phyloP scores from a whole-genome alignment of 495 filamentous ascomycete genomes.

The Cladorrhinum samala region DNA sequence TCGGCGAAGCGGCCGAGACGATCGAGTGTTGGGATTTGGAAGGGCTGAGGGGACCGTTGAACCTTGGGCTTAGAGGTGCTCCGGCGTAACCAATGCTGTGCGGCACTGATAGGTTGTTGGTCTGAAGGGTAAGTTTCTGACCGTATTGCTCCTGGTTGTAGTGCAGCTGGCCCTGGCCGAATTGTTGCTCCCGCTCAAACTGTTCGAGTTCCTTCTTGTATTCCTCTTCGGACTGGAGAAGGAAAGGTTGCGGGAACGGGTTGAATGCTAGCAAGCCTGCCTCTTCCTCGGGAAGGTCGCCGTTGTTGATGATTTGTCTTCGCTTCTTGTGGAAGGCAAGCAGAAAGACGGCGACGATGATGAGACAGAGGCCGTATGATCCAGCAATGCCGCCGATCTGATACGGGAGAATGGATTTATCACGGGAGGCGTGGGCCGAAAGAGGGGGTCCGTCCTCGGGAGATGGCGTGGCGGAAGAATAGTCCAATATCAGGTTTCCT shows the following conservation, averaged over 20 bases:
- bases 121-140: constrained; percentile 12
- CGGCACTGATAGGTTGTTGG: constrained; percentile 19
- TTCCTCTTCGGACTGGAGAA: constrained; percentile 33
- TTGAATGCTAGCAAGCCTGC: constrained; percentile 15
- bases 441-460: constrained; percentile 53
- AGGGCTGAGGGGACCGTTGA: constrained; percentile 37
- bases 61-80: constrained; percentile 20
- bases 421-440: constrained; percentile 47
- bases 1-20: constrained; percentile 40
- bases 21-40: constrained; percentile 46
- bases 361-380: constrained; percentile 68
- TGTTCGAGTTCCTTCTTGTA: constrained; percentile 19
- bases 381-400: constrained; percentile 75
- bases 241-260: constrained; percentile 26
- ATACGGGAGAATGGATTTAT: constrained; percentile 58
- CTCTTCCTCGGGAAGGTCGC: constrained; percentile 20
- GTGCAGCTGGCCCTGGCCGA: neutral
- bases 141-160: constrained; percentile 6
- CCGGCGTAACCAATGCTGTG: constrained; percentile 34
- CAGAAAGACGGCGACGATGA: constrained; percentile 59
- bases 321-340: constrained; percentile 44
- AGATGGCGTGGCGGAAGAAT: constrained; percentile 46
- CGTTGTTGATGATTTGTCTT: constrained; percentile 33
- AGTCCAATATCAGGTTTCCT: constrained; percentile 46
- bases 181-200: constrained; percentile 5